Evolutionary conservation across 1,284 basidiomycete genomes (phyloP).

Genomic region (Tranzscheliella williamsii): DNA sequence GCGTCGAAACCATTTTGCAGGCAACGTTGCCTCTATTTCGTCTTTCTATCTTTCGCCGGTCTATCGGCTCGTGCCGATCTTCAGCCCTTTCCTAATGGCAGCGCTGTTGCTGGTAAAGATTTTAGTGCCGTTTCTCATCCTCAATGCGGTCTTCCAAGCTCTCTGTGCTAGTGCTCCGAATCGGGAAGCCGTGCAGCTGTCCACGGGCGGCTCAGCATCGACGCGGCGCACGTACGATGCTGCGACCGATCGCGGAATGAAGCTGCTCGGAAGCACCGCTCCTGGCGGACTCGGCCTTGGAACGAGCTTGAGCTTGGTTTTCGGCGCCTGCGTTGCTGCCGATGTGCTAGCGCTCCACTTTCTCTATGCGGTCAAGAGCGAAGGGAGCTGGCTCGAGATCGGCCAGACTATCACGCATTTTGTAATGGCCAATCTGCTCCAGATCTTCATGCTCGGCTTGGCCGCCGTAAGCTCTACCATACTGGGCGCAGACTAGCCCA

Average conservation of each 20-base stretch:
- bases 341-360: slow-evolving; percentile 70
- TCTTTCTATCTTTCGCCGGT: slow-evolving; percentile 86
- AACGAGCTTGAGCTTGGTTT: slow-evolving; percentile 31
- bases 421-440: slow-evolving; percentile 77
- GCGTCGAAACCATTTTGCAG: slow-evolving; percentile 4
- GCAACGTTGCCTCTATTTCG: slow-evolving; percentile 83
- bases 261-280: slow-evolving; percentile 29
- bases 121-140: slow-evolving; percentile 65
- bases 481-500: slow-evolving; percentile 7
- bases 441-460: slow-evolving; percentile 68
- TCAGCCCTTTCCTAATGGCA: slow-evolving; percentile 82
- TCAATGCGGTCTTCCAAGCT: slow-evolving; percentile 69
- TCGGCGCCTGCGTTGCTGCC: slow-evolving; percentile 46
- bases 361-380: slow-evolving; percentile 80
- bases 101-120: slow-evolving; percentile 68
- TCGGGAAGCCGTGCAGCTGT: neutral
- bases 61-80: slow-evolving; percentile 82
- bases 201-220: slow-evolving; percentile 1
- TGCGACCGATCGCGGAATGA: slow-evolving; percentile 21
- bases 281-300: slow-evolving; percentile 45
- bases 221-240: neutral
- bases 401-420: slow-evolving; percentile 87
- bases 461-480: slow-evolving; percentile 26
- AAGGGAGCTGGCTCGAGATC: slow-evolving; percentile 86
- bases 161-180: slow-evolving; percentile 8